Percentiles rank a stretch among this genome's conserved stretches.
Conservation (phyloP, 2,329 filamentous ascomycete species). For the Paraphaeosphaeria minitans region DNA sequence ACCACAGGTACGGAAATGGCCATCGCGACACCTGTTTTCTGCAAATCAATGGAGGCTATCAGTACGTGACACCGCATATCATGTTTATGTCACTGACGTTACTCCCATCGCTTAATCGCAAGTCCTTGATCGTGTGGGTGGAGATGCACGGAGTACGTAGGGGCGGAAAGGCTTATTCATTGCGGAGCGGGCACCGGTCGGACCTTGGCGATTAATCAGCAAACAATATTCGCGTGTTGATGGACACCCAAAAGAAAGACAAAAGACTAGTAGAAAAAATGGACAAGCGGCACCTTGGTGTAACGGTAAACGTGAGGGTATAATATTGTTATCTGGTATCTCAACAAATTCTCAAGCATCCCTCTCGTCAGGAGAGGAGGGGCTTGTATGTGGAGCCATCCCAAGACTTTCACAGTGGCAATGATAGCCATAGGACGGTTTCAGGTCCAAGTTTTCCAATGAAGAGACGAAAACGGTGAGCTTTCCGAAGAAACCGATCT, state of each 20-base stretch:
- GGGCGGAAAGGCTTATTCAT: conserved; percentile 3
- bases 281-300: neutral
- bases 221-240: neutral
- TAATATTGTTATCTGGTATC: neutral
- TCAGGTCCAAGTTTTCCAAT: too few species aligned
- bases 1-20: too few species aligned
- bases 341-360: neutral
- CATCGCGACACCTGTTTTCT: neutral
- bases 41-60: neutral
- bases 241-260: too few species aligned
- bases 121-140: neutral
- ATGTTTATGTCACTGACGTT: neutral
- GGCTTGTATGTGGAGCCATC: too few species aligned
- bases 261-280: neutral
- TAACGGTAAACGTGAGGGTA: neutral
- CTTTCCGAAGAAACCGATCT: neutral
- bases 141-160: neutral
- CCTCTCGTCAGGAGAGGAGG: too few species aligned
- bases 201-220: neutral
- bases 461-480: neutral
- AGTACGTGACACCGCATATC: too few species aligned
- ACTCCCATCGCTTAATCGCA: neutral
- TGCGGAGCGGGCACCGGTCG: neutral
- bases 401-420: too few species aligned
- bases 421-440: too few species aligned